Evolutionary conservation across 495 filamentous ascomycete genomes (phyloP).

Genomic region (Usnea hakonensis): DNA sequence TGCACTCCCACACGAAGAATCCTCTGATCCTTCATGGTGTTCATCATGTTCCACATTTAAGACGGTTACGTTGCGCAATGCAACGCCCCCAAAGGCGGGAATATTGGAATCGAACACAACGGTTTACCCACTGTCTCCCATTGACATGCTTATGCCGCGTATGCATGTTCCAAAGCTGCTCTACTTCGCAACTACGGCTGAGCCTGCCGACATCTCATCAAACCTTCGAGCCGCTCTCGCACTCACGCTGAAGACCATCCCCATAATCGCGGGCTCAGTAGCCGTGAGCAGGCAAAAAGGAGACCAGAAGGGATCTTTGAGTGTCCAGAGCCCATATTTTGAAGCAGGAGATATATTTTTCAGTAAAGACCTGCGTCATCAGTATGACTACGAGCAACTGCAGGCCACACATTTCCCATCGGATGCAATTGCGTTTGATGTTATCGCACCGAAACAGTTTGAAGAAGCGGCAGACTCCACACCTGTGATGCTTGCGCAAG

Average conservation of each 20-base stretch:
- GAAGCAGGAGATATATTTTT: constrained; percentile 3
- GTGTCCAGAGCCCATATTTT: constrained; percentile 5
- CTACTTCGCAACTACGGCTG: constrained; percentile 11
- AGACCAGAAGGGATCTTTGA: constrained; percentile 10
- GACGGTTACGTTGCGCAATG: background rate
- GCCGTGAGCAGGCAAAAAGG: background rate
- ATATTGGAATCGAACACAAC: background rate
- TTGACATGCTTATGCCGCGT: constrained; percentile 13
- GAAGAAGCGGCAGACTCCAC: constrained; percentile 20
- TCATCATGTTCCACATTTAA: background rate
- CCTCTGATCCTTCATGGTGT: background rate
- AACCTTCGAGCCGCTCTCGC: constrained; percentile 4
- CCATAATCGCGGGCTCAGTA: constrained; percentile 9
- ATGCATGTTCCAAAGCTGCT: constrained; percentile 11
- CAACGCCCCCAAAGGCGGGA: no score
- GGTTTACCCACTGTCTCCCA: constrained; percentile 2
- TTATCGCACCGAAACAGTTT: constrained; percentile 3
- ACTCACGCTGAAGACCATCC: constrained; percentile 6
- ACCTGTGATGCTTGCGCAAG: constrained; percentile 47
- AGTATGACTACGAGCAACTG: constrained; percentile 13
- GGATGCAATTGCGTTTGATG: background rate
- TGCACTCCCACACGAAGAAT: background rate
- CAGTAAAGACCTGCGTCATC: constrained; percentile 8
- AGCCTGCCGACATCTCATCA: background rate
- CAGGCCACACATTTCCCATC: constrained; percentile 10